Evolutionary conservation across 306 rosid species (phyloP).

Genomic region (Medicago lupulina): DNA sequence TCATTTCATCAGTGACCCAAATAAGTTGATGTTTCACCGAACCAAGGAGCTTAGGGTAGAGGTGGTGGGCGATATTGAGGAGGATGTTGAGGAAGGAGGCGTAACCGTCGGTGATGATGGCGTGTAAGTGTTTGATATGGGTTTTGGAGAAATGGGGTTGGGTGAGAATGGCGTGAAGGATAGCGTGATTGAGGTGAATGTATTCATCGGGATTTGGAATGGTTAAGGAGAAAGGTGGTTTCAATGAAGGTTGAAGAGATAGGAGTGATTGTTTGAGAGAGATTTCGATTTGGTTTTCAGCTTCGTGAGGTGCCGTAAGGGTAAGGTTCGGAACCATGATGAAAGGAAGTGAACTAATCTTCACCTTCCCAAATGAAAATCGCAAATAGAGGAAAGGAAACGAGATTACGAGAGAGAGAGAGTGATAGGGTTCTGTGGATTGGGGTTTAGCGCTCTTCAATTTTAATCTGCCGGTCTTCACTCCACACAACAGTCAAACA

Average conservation of each 20-base stretch:
- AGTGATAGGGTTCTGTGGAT: no score
- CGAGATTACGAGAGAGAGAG: no score
- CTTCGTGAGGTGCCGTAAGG: conserved; percentile 48
- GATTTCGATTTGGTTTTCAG: conserved; percentile 55
- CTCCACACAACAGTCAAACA: no score
- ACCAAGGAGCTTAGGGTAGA: conserved; percentile 65
- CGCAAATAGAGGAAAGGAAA: no score
- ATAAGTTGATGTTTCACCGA: conserved; percentile 58
- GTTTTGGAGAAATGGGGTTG: conserved; percentile 64
- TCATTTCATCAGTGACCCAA: conserved; percentile 61
- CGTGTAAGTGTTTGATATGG: conserved; percentile 85
- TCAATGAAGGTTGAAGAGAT: conserved; percentile 57
- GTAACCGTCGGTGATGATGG: conserved; percentile 74
- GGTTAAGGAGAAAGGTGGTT: conserved; percentile 67
- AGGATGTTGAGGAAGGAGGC: conserved; percentile 52
- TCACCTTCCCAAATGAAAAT: no score
- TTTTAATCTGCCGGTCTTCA: no score
- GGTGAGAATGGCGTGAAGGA: conserved; percentile 62
- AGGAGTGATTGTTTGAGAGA: conserved; percentile 63
- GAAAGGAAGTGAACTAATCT: no score
- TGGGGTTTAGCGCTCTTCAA: no score
- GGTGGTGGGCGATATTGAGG: conserved; percentile 47
- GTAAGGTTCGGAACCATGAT: conserved; percentile 43
- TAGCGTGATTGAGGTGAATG: conserved; percentile 62
- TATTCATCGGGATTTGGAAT: conserved; percentile 66